Evolutionary conservation across 2,329 filamentous ascomycete species (phyloP), one percentile per base, ranked within the genome.

Genomic region (Mycosphaerella sp.): DNA sequence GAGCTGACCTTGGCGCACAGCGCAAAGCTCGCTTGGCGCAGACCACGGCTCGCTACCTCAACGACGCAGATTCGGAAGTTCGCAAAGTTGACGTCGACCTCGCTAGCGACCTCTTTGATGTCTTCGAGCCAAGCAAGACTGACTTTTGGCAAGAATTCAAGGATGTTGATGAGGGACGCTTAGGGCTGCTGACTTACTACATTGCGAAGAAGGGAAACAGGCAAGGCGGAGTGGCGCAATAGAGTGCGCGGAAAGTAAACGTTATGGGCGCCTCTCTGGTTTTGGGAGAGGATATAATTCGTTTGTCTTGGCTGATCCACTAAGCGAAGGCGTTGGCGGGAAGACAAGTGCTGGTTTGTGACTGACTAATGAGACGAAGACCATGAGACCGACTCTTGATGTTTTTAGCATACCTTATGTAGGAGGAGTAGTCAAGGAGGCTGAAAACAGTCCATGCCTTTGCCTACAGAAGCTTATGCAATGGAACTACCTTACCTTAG

Each of bases 101-200:
- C n/a, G 89, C 86, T 61, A 82, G 89, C 21, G 81, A 83, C 52
- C 70, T 89, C 54, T 85, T 89, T 65, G 67, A 70, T 30, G 37
- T 59, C 7, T 63, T 59, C 40, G 61, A 57, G 27, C 49, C 40
- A 4, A 47, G 50, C 16, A 72, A 72, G 48, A 55, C 51, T 13
- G 68, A 65, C 27, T 90, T 90, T 65, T 91, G 86, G 86, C 77
- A 77, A 30, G 76, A 77, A 18, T 74, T 89, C 52, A 58, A 59
- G 53, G 72, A 71, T 0, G 75, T 86, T 28, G 79, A 80, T 63
- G 85, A 89, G 58, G 85, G 87, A 58, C 81, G 85, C 17, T 80
- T 88, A 73, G 89, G 84, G 59, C 68, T 90, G 54, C 82, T 90
- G 61, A 89, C 85, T 8, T 90, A 90, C 66, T 90, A 89, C 67